A percentile compares a stretch with the other conserved stretches of the same genome.
These are phyloP conservation scores for Globisporangium radiosum DNA, from an alignment of 352 stramenopile species.

Conservation along the genomic window DNA sequence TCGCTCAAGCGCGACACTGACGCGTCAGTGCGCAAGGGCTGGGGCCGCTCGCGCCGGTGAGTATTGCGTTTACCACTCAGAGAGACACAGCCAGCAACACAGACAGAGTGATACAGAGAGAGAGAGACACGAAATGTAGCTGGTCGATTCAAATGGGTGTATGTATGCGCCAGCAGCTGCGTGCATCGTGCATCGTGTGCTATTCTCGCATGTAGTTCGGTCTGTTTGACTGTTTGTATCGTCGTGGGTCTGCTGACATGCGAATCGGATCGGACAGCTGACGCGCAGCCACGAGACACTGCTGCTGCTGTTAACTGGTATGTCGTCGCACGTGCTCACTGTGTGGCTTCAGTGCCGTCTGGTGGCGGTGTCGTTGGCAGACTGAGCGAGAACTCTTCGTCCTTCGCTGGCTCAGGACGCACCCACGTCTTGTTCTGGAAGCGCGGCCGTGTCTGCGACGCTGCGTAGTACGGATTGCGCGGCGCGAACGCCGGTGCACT, in stretches of 20 bases:
- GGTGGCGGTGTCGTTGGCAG: slow-evolving; percentile 68
- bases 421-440: slow-evolving; percentile 90
- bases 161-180: too few species aligned
- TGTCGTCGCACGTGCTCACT: slow-evolving; percentile 5
- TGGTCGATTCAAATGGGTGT: too few species aligned
- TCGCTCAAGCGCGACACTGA: slow-evolving; percentile 7
- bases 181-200: too few species aligned
- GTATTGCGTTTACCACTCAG: neutral
- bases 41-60: slow-evolving; percentile 57
- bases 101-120: neutral
- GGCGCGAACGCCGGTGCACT: slow-evolving; percentile 34
- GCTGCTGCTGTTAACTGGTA: too few species aligned
- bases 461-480: slow-evolving; percentile 53
- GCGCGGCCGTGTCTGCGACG: slow-evolving; percentile 63
- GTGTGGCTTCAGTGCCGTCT: slow-evolving; percentile 28
- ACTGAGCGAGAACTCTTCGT: slow-evolving; percentile 68
- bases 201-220: neutral
- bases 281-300: too few species aligned
- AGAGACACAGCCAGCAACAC: neutral
- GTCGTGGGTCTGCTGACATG: too few species aligned
- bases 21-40: slow-evolving; percentile 42
- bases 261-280: too few species aligned
- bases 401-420: slow-evolving; percentile 56
- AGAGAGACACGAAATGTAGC: too few species aligned
- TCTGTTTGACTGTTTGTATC: neutral